Percentiles rank a stretch among this genome's conserved stretches.
phyloP scores from a whole-genome alignment of 176 grass and related monocot species.

The Carex cristatella region DNA sequence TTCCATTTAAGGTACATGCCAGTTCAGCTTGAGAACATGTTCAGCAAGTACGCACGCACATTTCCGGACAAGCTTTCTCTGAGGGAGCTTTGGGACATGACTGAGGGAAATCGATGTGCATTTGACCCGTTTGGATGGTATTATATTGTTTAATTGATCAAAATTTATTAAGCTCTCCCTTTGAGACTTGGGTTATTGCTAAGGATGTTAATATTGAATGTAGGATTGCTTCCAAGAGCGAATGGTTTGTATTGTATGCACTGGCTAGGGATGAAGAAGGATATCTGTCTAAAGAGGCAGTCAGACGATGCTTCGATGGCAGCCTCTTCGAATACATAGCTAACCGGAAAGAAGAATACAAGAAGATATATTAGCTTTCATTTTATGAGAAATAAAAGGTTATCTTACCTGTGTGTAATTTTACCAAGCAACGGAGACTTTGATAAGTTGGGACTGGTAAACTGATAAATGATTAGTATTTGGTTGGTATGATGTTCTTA shows the following conservation, averaged over 20 bases:
- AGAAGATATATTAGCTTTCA: constrained; percentile 49
- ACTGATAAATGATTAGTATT: not conserved
- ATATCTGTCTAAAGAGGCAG: constrained; percentile 58
- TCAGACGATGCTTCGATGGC: constrained; percentile 60
- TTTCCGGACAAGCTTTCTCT: constrained; percentile 26
- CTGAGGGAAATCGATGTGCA: not conserved
- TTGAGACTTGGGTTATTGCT: not conserved
- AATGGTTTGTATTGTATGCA: constrained; percentile 61
- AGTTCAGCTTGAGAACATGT: constrained; percentile 83
- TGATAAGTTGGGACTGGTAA: too few species aligned
- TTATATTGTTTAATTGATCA: not conserved
- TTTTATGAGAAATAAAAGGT: not conserved
- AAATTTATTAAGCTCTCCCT: not conserved
- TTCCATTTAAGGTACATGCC: constrained; percentile 53
- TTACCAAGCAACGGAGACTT: not conserved
- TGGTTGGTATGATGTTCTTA: not conserved
- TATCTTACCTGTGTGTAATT: not conserved
- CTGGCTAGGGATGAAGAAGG: constrained; percentile 71
- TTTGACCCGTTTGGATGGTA: constrained; percentile 3
- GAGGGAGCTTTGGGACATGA: constrained; percentile 19
- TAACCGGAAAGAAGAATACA: constrained; percentile 30
- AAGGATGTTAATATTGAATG: not conserved
- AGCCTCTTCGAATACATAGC: constrained; percentile 74
- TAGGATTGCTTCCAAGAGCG: constrained; percentile 61
- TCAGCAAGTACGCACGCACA: constrained; percentile 71